Percentiles rank a stretch among this genome's conserved stretches.
Conservation (phyloP, 1,284 basidiomycete genomes). For the Abortiporus biennis region DNA sequence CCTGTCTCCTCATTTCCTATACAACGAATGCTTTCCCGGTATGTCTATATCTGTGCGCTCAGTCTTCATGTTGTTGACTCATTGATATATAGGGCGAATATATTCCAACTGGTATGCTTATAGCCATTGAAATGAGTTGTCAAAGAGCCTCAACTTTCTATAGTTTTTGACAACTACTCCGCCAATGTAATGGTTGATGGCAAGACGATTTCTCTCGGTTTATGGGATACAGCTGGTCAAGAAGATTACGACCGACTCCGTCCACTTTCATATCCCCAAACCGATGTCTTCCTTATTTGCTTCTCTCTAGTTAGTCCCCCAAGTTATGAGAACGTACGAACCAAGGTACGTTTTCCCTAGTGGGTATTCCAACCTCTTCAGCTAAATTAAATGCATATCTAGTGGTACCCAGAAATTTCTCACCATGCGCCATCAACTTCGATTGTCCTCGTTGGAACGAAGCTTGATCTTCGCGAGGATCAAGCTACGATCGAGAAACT, state of each 20-base stretch:
- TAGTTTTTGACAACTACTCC: conserved; percentile 94
- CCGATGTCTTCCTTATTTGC: conserved; percentile 98
- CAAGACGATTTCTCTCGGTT: conserved; percentile 94
- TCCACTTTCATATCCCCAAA: conserved; percentile 97
- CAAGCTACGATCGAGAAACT: conserved; percentile 87
- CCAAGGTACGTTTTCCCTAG: conserved; percentile 61
- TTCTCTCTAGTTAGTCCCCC: conserved; percentile 98
- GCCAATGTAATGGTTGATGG: conserved; percentile 98
- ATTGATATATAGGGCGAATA: conserved; percentile 82
- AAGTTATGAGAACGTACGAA: conserved; percentile 97
- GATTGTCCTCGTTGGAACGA: conserved; percentile 95
- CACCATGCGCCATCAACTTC: conserved; percentile 96
- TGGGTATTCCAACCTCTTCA: conserved; percentile 9
- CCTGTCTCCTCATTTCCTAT: conserved; percentile 95
- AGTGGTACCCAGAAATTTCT: conserved; percentile 97
- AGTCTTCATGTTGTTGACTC: conserved; percentile 17
- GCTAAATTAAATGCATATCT: conserved; percentile 13
- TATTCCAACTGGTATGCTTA: conserved; percentile 80
- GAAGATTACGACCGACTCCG: conserved; percentile 98
- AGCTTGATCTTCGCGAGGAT: conserved; percentile 97
- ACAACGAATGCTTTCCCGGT: conserved; percentile 95
- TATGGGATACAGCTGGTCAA: conserved; percentile 99
- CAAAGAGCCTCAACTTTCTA: conserved; percentile 7
- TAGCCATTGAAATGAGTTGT: not conserved
- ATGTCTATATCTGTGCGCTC: conserved; percentile 30